These are phyloP conservation scores for Boletus insuetus DNA, from an alignment of 768 basidiomycete genomes.

Conservation along the genomic window DNA sequence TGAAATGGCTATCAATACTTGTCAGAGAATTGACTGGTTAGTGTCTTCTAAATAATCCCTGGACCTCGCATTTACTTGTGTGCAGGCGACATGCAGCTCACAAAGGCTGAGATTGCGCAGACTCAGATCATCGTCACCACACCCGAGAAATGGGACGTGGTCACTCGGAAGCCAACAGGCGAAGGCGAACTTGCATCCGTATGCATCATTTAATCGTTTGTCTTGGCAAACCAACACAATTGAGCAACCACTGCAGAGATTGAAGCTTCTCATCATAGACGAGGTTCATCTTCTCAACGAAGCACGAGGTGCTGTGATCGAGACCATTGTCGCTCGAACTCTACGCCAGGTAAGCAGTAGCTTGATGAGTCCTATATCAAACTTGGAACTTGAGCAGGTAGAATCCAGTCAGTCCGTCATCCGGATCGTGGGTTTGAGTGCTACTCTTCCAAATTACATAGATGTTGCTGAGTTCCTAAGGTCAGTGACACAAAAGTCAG, in stretches of 20 bases:
- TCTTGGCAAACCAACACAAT: not conserved
- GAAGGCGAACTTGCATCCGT: conserved; percentile 97
- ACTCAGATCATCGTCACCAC: conserved; percentile 99
- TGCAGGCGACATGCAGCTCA: conserved; percentile 91
- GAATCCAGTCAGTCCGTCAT: conserved; percentile 96
- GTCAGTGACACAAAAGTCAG: conserved; percentile 38
- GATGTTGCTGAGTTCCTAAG: conserved; percentile 95
- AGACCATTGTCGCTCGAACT: conserved; percentile 96
- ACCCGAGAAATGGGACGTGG: conserved; percentile 99
- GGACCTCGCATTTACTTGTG: not conserved
- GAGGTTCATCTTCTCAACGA: conserved; percentile 97
- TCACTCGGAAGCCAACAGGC: conserved; percentile 93
- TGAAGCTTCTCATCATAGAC: conserved; percentile 95
- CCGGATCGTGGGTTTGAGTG: conserved; percentile 92
- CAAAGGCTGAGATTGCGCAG: conserved; percentile 87
- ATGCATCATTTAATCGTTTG: conserved; percentile 23
- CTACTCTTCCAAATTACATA: conserved; percentile 94
- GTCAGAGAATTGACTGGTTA: conserved; percentile 89
- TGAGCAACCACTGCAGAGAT: conserved; percentile 49
- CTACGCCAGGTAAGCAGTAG: conserved; percentile 66
- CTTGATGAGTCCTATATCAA: not conserved
- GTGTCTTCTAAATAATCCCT: conserved; percentile 5
- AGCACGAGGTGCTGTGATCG: conserved; percentile 96
- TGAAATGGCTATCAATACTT: conserved; percentile 82
- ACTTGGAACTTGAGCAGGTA: conserved; percentile 49